A percentile compares a stretch with the other conserved stretches of the same genome.
Evolutionary conservation across 768 basidiomycete genomes (phyloP).

Genomic region (Tricholoma saponaceum): DNA sequence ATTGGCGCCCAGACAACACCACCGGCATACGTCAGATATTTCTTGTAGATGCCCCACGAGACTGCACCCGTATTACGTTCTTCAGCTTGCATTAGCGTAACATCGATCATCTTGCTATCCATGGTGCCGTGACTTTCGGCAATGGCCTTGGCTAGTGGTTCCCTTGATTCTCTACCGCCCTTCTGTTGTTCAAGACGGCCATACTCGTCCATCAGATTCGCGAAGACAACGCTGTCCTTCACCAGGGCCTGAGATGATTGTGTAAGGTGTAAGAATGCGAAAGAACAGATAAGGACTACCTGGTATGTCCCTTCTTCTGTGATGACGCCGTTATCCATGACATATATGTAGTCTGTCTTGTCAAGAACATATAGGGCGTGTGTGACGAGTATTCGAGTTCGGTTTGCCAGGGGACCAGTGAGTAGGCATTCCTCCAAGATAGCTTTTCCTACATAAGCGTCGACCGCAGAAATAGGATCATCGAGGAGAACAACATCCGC

Average conservation of each 20-base stretch:
- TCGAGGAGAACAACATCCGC: slow-evolving; percentile 76
- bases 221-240: slow-evolving; percentile 37
- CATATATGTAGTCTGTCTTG: slow-evolving; percentile 59
- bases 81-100: slow-evolving; percentile 47
- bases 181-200: slow-evolving; percentile 37
- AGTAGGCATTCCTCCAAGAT: slow-evolving; percentile 61
- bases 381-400: slow-evolving; percentile 61
- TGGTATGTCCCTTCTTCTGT: slow-evolving; percentile 60
- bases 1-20: not conserved
- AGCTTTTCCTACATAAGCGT: slow-evolving; percentile 68
- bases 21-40: slow-evolving; percentile 25
- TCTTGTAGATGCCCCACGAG: slow-evolving; percentile 40
- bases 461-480: slow-evolving; percentile 80
- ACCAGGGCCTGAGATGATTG: slow-evolving; percentile 36
- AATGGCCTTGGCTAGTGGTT: slow-evolving; percentile 3
- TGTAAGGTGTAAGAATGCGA: not conserved
- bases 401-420: slow-evolving; percentile 43
- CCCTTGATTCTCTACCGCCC: slow-evolving; percentile 19
- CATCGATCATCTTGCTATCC: slow-evolving; percentile 24
- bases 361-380: slow-evolving; percentile 55
- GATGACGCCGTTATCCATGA: slow-evolving; percentile 55
- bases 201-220: slow-evolving; percentile 53
- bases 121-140: slow-evolving; percentile 3
- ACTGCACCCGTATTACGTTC: slow-evolving; percentile 56
- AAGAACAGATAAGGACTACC: slow-evolving; percentile 18